Base-by-base conservation (phyloP, 768 basidiomycete species). In the Lyophyllum atratum region DNA sequence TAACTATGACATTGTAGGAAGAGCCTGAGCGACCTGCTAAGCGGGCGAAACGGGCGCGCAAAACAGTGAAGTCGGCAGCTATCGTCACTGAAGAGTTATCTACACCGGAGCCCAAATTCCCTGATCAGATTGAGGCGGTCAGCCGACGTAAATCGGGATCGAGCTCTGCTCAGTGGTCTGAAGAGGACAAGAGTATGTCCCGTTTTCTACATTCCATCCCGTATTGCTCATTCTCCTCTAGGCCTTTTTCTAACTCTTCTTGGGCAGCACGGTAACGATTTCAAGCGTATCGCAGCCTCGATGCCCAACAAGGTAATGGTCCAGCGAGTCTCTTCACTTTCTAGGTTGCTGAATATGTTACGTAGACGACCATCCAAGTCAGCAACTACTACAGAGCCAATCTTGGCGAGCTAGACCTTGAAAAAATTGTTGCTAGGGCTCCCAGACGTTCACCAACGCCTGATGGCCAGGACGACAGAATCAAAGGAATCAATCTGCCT, bases 261-360 rank as follows among this genome's bases (percentile, higher is more conserved):
- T 17, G 72, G 74, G n/a, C 76, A 83, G 56, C 78, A 89, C 67
- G 89, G 88, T 33, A 79, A 81, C 52, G 81, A 92, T 64, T 86
- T 86, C 64, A 81, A 84, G 63, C 79, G 82, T n/a, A 86, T 92
- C 49, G 84, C 89, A 1, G 78, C 85, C 2, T 80, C 80, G 4
- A 80, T 92, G 77, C 84, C 83, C 6, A 82, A 80, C 68, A 85
- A 85, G 42, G 42, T 44, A 33, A 28, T 14, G 2, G 4, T 14
- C 44, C 15, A 8, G 29, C 37, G 4, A 11, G 29, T 4, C 5
- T 26, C 17, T 28, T n/a, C 8, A 10, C 15, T 12, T 19, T n/a
- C 2, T 19, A 29, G 26, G 19, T 49, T 21, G 26, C 33, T 56
- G 19, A 55, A 57, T 19, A 50, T 49, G 17, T n/a, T 54, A 58